These are phyloP conservation scores for Kalanchoe fedtschenkoi DNA, from an alignment of 164 flowering plant species.

Conservation along the genomic window DNA sequence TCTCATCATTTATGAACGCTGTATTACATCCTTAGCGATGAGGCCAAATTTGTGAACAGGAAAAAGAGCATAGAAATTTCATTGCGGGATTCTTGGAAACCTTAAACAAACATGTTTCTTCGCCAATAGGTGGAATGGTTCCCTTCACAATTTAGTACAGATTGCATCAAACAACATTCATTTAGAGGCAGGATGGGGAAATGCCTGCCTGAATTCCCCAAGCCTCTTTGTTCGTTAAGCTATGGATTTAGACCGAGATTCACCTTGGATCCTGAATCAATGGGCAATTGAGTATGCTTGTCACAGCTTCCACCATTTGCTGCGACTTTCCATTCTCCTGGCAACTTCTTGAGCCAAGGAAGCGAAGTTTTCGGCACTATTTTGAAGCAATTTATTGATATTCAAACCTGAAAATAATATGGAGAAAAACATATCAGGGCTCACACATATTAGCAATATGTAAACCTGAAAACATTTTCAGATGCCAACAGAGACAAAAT, in stretches of 20 bases:
- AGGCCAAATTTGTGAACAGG: not conserved
- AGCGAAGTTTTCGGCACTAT: conserved; percentile 70
- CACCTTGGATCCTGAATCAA: too few species aligned
- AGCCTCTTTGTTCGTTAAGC: not conserved
- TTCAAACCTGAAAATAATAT: conserved; percentile 16
- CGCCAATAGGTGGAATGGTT: too few species aligned
- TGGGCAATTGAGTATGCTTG: not conserved
- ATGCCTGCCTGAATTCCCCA: not conserved
- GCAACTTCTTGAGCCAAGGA: conserved; percentile 76
- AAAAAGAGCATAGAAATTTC: not conserved
- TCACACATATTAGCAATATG: conserved; percentile 3
- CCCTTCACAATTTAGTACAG: not conserved
- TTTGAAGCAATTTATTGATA: conserved; percentile 58
- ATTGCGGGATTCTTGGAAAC: too few species aligned
- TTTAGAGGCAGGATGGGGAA: not conserved
- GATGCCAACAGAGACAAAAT: conserved; percentile 21
- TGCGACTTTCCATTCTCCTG: conserved; percentile 65
- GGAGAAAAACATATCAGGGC: not conserved
- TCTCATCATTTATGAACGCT: conserved; percentile 55
- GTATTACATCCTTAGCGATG: conserved; percentile 26
- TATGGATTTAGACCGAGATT: not conserved
- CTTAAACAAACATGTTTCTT: not conserved
- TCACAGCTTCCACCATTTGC: conserved; percentile 68
- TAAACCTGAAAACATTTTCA: conserved; percentile 28
- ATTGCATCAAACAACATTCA: not conserved